Base-by-base conservation (phyloP, 331 rosid genomes). In the Prunus yedoensis region DNA sequence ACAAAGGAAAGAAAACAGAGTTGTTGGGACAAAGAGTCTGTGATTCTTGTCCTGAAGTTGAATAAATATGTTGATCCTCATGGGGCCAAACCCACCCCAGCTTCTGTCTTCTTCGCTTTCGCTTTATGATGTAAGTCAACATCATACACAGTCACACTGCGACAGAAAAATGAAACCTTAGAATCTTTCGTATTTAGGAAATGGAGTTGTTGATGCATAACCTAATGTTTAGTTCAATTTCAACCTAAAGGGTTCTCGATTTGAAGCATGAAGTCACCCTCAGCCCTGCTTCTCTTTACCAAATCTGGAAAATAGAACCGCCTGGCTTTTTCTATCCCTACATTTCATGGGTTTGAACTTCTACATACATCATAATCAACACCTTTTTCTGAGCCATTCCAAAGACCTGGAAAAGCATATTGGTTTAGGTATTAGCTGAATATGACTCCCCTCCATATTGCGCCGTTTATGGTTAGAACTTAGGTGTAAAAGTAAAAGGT, bases 121-220 rank as follows among this genome's bases (percentile, higher is more conserved):
- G 43, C 25, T 41, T 43, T 58, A 30, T 41, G 28, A 53, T 71
- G 51, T 56, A 35, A 23, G 66, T 45, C 70, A 62, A 65, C 46
- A n/a, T 47, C 70, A n/a, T 27, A 27, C 45, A 62, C 2, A 8
- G 61, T 47, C 49, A 43, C 23, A n/a, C 23, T 20, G 35, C 18
- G 70, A 38, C 54, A 62, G 6, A 23, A 59, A 61, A 70, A 62
- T 53, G 47, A 54, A 66, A 53, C 56, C 54, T 8, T 10, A 47
- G 10, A 50, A 51, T 12, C 52, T 35, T 9, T 64, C 20, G 13
- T 15, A 50, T 21, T 46, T 46, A 30, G 57, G 74, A 57, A 59
- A 79, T 79, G 79, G 83, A 73, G 83, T 35, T 30, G 79, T 51
- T 79, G 70, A 74, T 49, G 69, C n/a, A 11, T 41, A 46, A 10